These are phyloP conservation scores for Emmonsiellopsis sp. DNA, from an alignment of 2,329 filamentous ascomycete species.

Conservation along the genomic window DNA sequence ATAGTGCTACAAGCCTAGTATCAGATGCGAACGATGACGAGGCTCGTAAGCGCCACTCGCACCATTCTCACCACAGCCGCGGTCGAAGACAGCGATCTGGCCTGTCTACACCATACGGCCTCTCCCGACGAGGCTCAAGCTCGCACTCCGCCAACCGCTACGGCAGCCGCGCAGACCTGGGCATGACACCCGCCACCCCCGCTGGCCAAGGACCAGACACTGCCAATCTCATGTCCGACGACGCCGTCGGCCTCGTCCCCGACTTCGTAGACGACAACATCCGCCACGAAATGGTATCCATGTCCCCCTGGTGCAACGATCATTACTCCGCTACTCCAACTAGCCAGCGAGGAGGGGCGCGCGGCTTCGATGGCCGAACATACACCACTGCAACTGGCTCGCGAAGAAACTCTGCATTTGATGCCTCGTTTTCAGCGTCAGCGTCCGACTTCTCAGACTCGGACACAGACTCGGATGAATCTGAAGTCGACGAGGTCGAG, in stretches of 20 bases:
- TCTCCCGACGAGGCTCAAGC: slow-evolving; percentile 23
- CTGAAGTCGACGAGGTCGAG: slow-evolving; percentile 44
- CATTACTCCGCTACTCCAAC: slow-evolving; percentile 1
- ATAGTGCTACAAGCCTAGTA: slow-evolving; percentile 46
- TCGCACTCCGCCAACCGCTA: slow-evolving; percentile 24
- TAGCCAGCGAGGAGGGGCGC: slow-evolving; percentile 9
- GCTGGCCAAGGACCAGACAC: slow-evolving; percentile 4
- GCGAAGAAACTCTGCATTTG: slow-evolving; percentile 7
- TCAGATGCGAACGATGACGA: slow-evolving; percentile 26
- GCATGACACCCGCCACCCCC: slow-evolving; percentile 23
- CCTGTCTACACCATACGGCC: slow-evolving; percentile 24
- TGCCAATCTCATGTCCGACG: slow-evolving; percentile 12
- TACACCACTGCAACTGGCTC: slow-evolving; percentile 12
- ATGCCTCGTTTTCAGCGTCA: slow-evolving; percentile 13
- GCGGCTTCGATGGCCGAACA: slow-evolving; percentile 9
- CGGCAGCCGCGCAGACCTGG: slow-evolving; percentile 24
- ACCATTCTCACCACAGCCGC: slow-evolving; percentile 18
- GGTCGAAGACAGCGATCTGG: slow-evolving; percentile 25
- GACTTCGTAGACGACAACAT: slow-evolving; percentile 42
- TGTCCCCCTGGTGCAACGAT: not conserved
- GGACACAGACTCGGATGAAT: slow-evolving; percentile 23
- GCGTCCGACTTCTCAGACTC: slow-evolving; percentile 17
- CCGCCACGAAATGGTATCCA: slow-evolving; percentile 28
- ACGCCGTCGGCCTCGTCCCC: slow-evolving; percentile 22
- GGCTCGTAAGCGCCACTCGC: slow-evolving; percentile 13